A percentile compares a stretch with the other conserved stretches of the same genome.
Conservation (phyloP, 371 early-diverging fungal genomes). For the Phascolomyces articulosus region DNA sequence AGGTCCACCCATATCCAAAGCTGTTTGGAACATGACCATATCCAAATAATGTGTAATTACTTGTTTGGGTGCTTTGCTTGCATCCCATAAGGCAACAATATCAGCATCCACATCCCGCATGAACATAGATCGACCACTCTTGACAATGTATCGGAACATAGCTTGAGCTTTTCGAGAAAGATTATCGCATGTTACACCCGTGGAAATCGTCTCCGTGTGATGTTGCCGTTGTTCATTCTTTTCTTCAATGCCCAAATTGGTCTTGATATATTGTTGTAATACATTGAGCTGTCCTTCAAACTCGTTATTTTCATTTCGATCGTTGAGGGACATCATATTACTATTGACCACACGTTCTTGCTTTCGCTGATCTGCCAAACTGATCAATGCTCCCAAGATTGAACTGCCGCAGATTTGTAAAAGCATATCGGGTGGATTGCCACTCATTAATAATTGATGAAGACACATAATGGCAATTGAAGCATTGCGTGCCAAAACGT, state of each 20-base stretch:
- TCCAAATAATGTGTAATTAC: constrained; percentile 47
- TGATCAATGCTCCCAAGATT: constrained; percentile 19
- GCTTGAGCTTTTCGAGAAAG: constrained; percentile 39
- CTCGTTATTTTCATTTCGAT: not conserved
- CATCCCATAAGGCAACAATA: constrained; percentile 34
- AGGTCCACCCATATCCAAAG: constrained; percentile 46
- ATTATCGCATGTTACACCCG: constrained; percentile 32
- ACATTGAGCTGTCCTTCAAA: constrained; percentile 1
- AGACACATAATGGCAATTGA: constrained; percentile 26
- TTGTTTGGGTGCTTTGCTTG: constrained; percentile 21
- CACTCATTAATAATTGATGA: constrained; percentile 14
- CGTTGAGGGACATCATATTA: too few relatives aligned
- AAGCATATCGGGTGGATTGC: constrained; percentile 19
- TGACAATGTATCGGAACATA: constrained; percentile 53
- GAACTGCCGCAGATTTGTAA: constrained; percentile 20
- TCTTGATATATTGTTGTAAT: constrained; percentile 13
- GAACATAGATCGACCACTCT: constrained; percentile 53
- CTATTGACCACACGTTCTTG: constrained; percentile 11
- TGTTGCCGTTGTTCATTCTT: constrained; percentile 13
- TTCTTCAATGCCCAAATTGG: constrained; percentile 24
- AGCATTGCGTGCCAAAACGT: constrained; percentile 24
- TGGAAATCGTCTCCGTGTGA: constrained; percentile 34
- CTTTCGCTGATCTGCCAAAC: constrained; percentile 13
- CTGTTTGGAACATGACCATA: constrained; percentile 50
- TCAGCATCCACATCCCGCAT: constrained; percentile 54